Percentiles rank a stretch among this genome's conserved stretches.
Conservation (phyloP, 2,329 filamentous ascomycete genomes). For the Lasiodiplodia hormozganensis region DNA sequence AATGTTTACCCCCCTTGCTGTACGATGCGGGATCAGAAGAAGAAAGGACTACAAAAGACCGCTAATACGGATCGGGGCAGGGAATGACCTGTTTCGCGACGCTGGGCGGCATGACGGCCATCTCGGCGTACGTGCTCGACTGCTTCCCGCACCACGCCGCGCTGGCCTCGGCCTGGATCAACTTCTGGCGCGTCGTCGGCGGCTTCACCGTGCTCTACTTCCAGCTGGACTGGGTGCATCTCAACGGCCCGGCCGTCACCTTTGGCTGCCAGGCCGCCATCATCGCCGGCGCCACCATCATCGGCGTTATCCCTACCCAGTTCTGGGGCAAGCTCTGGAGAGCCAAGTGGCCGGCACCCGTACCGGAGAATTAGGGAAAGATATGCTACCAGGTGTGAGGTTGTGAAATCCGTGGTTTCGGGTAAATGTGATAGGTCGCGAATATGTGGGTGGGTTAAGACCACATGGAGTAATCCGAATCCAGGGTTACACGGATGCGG, state of each 20-base stretch:
- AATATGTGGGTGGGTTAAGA: no score
- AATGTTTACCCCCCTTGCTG: not conserved
- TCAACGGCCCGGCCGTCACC: conserved; percentile 39
- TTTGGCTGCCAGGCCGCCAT: conserved; percentile 47
- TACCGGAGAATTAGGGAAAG: conserved; percentile 18
- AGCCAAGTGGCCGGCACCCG: conserved; percentile 31
- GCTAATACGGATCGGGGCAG: not conserved
- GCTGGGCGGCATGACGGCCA: conserved; percentile 41
- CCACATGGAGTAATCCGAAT: no score
- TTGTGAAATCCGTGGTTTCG: no score
- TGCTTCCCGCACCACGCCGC: conserved; percentile 43
- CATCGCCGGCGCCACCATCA: conserved; percentile 38
- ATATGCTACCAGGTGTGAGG: no score
- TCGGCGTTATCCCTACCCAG: conserved; percentile 40
- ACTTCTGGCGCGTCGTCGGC: conserved; percentile 42
- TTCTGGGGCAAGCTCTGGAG: conserved; percentile 40
- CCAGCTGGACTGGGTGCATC: conserved; percentile 43
- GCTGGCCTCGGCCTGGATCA: conserved; percentile 43
- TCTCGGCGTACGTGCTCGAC: conserved; percentile 46
- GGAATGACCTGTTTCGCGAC: conserved; percentile 44
- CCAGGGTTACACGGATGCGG: no score
- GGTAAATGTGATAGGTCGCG: no score
- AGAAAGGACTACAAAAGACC: not conserved
- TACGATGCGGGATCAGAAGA: no score
- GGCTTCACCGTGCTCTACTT: conserved; percentile 47